Evolutionary conservation across 768 basidiomycete genomes (phyloP).

Genomic region (Terana coerulea): DNA sequence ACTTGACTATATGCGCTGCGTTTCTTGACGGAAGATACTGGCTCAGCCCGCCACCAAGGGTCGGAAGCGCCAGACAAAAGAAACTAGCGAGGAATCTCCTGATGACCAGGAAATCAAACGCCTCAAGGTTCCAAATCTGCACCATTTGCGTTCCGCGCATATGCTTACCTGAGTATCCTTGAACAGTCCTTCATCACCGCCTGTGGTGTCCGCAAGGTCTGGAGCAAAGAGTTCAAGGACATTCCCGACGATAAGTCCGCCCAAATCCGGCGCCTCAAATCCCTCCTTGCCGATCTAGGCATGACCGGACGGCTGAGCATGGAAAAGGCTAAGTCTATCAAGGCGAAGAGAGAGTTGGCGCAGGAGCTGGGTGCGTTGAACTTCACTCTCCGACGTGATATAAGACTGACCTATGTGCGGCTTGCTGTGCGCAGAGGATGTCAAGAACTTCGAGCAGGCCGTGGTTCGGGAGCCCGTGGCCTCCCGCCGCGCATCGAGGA

Average conservation of each 20-base stretch:
- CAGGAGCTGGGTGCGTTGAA: constrained; percentile 69
- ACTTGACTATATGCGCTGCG: not conserved
- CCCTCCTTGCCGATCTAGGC: constrained; percentile 66
- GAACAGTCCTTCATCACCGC: constrained; percentile 61
- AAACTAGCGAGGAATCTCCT: constrained; percentile 34
- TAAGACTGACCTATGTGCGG: not conserved
- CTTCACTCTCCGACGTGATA: no score
- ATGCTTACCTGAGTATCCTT: not conserved
- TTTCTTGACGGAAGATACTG: not conserved
- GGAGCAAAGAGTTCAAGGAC: constrained; percentile 70
- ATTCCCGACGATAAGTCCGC: constrained; percentile 41
- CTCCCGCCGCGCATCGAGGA: constrained; percentile 19
- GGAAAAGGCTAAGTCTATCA: constrained; percentile 79
- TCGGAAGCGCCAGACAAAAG: constrained; percentile 31
- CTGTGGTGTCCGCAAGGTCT: constrained; percentile 74
- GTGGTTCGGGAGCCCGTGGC: constrained; percentile 33
- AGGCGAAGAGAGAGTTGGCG: constrained; percentile 67
- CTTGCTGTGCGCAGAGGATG: constrained; percentile 53
- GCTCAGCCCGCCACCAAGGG: constrained; percentile 19
- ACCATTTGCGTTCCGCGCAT: not conserved
- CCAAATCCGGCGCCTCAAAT: constrained; percentile 62
- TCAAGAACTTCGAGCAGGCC: constrained; percentile 62
- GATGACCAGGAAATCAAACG: constrained; percentile 74
- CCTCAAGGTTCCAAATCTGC: constrained; percentile 53
- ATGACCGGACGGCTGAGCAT: constrained; percentile 77